Evolutionary conservation across 345 rosid species (phyloP).

Genomic region (Arabidopsis suecica): DNA sequence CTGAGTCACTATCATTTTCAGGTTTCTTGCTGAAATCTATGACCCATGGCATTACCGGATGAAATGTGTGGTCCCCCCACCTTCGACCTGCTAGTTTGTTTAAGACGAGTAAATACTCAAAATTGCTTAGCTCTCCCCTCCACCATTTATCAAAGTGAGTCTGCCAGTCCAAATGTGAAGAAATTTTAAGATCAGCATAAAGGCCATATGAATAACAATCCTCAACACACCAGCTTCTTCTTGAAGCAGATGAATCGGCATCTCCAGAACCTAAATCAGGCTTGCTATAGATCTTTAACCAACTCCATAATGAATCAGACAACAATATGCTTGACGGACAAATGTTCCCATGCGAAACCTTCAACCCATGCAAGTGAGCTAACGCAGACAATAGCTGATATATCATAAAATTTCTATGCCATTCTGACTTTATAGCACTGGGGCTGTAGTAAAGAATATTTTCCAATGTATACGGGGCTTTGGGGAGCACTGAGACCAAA

Average conservation of each 20-base stretch:
- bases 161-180: slow-evolving; percentile 64
- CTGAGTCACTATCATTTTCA: slow-evolving; percentile 69
- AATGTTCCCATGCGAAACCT: slow-evolving; percentile 70
- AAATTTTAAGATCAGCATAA: slow-evolving; percentile 69
- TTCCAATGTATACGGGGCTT: slow-evolving; percentile 74
- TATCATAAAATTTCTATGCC: slow-evolving; percentile 68
- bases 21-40: slow-evolving; percentile 88
- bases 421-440: slow-evolving; percentile 65
- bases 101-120: slow-evolving; percentile 81
- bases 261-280: slow-evolving; percentile 42
- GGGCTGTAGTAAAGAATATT: slow-evolving; percentile 80
- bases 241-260: slow-evolving; percentile 41
- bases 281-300: slow-evolving; percentile 61
- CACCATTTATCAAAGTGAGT: slow-evolving; percentile 76
- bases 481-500: slow-evolving; percentile 69
- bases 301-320: slow-evolving; percentile 73
- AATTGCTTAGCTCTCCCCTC: slow-evolving; percentile 87
- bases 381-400: slow-evolving; percentile 84
- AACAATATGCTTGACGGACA: slow-evolving; percentile 72
- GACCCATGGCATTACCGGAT: slow-evolving; percentile 96
- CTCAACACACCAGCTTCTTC: slow-evolving; percentile 51
- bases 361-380: slow-evolving; percentile 69
- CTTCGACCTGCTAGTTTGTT: slow-evolving; percentile 90
- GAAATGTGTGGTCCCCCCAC: slow-evolving; percentile 95
- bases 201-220: slow-evolving; percentile 62